These are phyloP conservation scores for Diaporthe vaccinii DNA, from an alignment of 2,329 filamentous ascomycete species.

Conservation along the genomic window DNA sequence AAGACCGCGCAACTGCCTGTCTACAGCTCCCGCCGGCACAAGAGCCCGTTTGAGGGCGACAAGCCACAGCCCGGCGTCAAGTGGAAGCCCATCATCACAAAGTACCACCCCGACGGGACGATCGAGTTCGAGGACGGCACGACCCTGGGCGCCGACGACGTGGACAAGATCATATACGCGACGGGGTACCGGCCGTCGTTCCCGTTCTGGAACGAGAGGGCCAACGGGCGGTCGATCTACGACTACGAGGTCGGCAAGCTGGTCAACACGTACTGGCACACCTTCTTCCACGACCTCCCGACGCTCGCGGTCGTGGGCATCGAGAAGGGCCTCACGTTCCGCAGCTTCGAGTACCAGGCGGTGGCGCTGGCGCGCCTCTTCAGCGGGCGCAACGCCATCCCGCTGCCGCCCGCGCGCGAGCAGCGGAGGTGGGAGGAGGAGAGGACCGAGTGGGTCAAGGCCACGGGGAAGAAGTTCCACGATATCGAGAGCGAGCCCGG, in stretches of 20 bases:
- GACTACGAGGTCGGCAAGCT: conserved; percentile 63
- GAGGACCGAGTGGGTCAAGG: conserved; percentile 49
- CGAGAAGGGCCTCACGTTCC: conserved; percentile 64
- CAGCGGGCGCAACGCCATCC: conserved; percentile 54
- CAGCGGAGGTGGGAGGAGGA: conserved; percentile 62
- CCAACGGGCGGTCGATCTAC: conserved; percentile 62
- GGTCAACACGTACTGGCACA: conserved; percentile 63
- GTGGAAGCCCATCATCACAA: conserved; percentile 67
- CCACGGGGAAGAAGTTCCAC: conserved; percentile 61
- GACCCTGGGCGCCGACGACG: conserved; percentile 47
- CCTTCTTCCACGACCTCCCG: conserved; percentile 62
- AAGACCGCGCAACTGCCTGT: conserved; percentile 57
- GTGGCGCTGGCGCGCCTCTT: conserved; percentile 65
- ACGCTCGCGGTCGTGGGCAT: conserved; percentile 66
- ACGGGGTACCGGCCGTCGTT: conserved; percentile 60
- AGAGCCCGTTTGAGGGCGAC: conserved; percentile 64
- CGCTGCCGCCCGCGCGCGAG: conserved; percentile 55
- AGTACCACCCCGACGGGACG: conserved; percentile 57
- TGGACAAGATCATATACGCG: conserved; percentile 58
- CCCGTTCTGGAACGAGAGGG: conserved; percentile 62
- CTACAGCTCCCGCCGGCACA: conserved; percentile 65
- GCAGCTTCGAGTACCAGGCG: conserved; percentile 70
- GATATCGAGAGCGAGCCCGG: conserved; percentile 66
- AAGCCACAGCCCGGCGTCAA: conserved; percentile 60
- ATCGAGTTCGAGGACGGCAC: conserved; percentile 58